Conservation (phyloP, 2,329 filamentous ascomycete species). For the Botrytis aclada region DNA sequence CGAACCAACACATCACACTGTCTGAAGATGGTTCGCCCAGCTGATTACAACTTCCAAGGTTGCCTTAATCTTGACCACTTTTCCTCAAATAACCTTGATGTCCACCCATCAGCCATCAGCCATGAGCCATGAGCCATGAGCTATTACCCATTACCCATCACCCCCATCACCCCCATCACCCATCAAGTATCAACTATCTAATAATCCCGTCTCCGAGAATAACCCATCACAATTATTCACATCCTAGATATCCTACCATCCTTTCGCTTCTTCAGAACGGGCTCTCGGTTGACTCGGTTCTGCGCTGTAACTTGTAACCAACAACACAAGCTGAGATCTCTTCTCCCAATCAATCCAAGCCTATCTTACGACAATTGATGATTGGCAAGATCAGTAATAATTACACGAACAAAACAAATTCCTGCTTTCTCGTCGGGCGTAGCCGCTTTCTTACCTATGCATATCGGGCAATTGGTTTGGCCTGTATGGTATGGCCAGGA, state of each 20-base stretch:
- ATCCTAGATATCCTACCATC: not conserved
- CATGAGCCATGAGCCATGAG: not conserved
- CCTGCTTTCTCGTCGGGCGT: constrained; percentile 14
- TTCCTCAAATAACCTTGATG: constrained; percentile 16
- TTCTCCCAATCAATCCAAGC: not conserved
- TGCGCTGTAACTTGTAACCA: constrained; percentile 16
- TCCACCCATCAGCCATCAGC: not conserved
- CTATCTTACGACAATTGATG: not conserved
- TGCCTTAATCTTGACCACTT: constrained; percentile 11
- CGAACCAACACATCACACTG: constrained; percentile 17
- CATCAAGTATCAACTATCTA: not conserved
- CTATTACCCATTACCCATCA: not conserved
- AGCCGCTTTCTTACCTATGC: not conserved
- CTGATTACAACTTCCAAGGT: not conserved
- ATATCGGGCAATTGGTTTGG: constrained; percentile 15
- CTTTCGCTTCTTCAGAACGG: constrained; percentile 12
- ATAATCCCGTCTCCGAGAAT: not conserved
- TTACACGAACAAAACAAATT: not conserved
- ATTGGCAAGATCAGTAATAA: constrained; percentile 7
- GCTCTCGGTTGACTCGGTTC: not conserved
- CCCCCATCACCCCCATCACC: too few species aligned
- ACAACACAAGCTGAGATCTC: not conserved
- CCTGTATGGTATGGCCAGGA: not conserved
- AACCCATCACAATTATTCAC: not conserved
- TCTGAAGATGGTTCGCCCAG: constrained; percentile 22